A percentile compares a stretch with the other conserved stretches of the same genome.
phyloP scores from a whole-genome alignment of 179 eudicot genomes.

The Vitellaria paradoxa region DNA sequence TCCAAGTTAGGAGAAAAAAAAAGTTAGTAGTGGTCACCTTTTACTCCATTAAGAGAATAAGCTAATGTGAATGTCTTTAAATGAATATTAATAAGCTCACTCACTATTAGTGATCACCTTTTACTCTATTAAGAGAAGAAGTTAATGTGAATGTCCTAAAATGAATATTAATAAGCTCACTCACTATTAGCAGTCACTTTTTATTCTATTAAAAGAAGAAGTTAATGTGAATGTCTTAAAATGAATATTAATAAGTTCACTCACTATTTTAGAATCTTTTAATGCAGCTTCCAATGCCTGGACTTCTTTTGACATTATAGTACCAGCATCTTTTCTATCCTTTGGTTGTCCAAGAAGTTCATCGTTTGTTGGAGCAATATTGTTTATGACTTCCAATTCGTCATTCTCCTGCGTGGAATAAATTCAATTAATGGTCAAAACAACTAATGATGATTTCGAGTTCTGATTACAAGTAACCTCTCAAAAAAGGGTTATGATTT shows the following conservation, averaged over 20 bases:
- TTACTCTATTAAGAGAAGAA: no score
- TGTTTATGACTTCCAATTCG: constrained; percentile 10
- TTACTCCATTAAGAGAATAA: no score
- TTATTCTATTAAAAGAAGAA: no score
- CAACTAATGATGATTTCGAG: background rate
- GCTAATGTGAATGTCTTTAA: no score
- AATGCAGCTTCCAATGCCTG: constrained; percentile 26
- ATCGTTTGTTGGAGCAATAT: constrained; percentile 3
- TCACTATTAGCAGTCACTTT: no score
- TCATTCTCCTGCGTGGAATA: constrained; percentile 10
- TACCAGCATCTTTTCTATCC: background rate
- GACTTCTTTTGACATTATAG: constrained; percentile 8
- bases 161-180: background rate
- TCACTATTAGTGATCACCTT: no score
- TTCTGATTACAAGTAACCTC: no score
- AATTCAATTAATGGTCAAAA: background rate
- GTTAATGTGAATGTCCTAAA: no score
- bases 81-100: background rate
- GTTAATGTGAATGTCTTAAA: no score
- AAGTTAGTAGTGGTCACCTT: no score
- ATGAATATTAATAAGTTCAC: background rate
- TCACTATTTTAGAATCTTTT: constrained; percentile 22
- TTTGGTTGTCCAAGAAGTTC: background rate
- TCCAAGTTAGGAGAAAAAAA: no score
- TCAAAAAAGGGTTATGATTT: background rate